Evolutionary conservation across 2,329 filamentous ascomycete genomes (phyloP).

Genomic region (Fusarium buharicum): DNA sequence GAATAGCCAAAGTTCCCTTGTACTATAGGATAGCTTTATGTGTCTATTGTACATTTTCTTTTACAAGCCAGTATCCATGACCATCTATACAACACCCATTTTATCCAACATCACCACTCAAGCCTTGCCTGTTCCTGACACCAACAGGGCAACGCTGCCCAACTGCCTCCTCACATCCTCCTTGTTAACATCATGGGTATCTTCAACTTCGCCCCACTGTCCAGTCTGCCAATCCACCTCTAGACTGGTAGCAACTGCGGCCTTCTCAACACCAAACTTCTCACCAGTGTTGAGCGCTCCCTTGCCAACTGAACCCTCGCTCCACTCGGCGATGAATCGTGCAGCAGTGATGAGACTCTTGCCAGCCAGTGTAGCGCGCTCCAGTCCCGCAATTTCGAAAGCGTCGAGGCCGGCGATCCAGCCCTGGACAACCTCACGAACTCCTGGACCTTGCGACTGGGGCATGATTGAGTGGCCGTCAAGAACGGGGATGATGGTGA

Average conservation of each 20-base stretch:
- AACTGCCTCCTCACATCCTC: slow-evolving; percentile 90
- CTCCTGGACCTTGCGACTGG: slow-evolving; percentile 75
- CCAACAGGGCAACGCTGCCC: slow-evolving; percentile 84
- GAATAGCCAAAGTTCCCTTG: not conserved
- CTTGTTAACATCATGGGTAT: slow-evolving; percentile 95
- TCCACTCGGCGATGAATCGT: slow-evolving; percentile 87
- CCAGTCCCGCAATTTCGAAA: slow-evolving; percentile 87
- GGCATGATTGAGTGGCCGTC: slow-evolving; percentile 81
- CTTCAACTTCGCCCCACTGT: slow-evolving; percentile 96
- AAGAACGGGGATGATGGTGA: slow-evolving; percentile 82
- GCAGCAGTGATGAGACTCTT: slow-evolving; percentile 86
- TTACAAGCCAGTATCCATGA: slow-evolving; percentile 23
- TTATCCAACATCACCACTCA: slow-evolving; percentile 5
- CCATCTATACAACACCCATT: not conserved
- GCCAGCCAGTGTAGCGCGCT: slow-evolving; percentile 82
- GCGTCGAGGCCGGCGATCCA: slow-evolving; percentile 79
- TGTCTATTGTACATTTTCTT: slow-evolving; percentile 32
- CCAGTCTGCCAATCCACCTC: slow-evolving; percentile 92
- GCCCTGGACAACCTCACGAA: slow-evolving; percentile 78
- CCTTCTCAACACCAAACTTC: slow-evolving; percentile 83
- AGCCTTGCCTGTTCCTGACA: slow-evolving; percentile 66
- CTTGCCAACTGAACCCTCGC: slow-evolving; percentile 71
- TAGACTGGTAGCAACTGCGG: slow-evolving; percentile 77
- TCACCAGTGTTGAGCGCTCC: slow-evolving; percentile 51
- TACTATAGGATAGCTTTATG: not conserved